phyloP scores from a whole-genome alignment of 225 moss, liverwort and hornwort genomes.

The Anthoceros angustus region DNA sequence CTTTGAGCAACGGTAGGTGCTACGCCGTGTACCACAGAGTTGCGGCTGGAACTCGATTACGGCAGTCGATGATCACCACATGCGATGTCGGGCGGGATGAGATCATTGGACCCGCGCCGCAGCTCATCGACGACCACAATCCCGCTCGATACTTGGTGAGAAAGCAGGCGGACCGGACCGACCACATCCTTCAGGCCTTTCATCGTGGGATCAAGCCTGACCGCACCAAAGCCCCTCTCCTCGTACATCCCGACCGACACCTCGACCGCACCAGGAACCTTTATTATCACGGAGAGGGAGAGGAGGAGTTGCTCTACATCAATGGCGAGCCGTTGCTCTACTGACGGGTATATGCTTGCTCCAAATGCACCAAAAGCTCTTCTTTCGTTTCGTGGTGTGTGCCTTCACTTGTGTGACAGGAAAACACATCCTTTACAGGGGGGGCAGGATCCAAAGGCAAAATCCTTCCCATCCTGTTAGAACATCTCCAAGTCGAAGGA shows the following conservation, averaged over 20 bases:
- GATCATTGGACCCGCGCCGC: background rate
- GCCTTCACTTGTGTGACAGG: too few relatives aligned
- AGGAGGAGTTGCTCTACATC: too few relatives aligned
- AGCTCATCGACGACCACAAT: background rate
- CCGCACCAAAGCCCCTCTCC: background rate
- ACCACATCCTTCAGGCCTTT: background rate
- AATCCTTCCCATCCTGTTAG: too few relatives aligned
- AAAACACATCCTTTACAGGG: too few relatives aligned
- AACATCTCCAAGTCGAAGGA: too few relatives aligned
- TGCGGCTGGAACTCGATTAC: background rate
- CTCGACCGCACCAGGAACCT: background rate
- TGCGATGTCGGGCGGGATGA: background rate
- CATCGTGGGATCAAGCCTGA: background rate
- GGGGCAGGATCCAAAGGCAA: too few relatives aligned
- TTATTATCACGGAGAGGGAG: background rate
- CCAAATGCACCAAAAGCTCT: too few relatives aligned
- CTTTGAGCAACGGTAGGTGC: constrained; percentile 29
- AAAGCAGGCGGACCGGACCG: background rate
- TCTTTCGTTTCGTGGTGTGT: too few relatives aligned
- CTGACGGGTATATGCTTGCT: too few relatives aligned
- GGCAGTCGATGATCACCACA: background rate
- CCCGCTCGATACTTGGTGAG: background rate
- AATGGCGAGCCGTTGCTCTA: too few relatives aligned
- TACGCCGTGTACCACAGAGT: constrained; percentile 28
- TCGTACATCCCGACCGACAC: background rate